Evolutionary conservation across 2,329 filamentous ascomycete genomes (phyloP).

Genomic region (Gnomoniopsis smithogilvyi): DNA sequence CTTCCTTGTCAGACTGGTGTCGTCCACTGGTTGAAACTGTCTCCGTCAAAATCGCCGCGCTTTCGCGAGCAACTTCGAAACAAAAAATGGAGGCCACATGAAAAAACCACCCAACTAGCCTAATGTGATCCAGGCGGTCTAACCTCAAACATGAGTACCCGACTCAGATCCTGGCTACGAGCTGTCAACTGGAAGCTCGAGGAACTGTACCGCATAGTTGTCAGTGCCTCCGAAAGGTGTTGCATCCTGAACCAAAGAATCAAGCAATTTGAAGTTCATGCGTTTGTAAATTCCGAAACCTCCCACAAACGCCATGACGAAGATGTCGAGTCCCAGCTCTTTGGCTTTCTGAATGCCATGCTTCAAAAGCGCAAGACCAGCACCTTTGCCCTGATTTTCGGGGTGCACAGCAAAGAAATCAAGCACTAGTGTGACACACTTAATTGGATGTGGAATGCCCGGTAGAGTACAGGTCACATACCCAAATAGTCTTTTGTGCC

Average conservation of each 20-base stretch:
- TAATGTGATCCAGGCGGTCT: no score
- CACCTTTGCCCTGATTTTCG: slow-evolving; percentile 19
- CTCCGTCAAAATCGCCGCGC: no score
- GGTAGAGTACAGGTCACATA: not conserved
- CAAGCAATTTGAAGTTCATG: slow-evolving; percentile 21
- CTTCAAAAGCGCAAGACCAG: slow-evolving; percentile 21
- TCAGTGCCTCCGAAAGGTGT: slow-evolving; percentile 22
- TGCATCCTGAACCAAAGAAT: slow-evolving; percentile 21
- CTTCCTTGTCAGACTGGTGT: no score
- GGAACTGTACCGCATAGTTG: slow-evolving; percentile 21
- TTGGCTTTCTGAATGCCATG: slow-evolving; percentile 21
- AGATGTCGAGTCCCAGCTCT: slow-evolving; percentile 23
- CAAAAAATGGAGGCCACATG: no score
- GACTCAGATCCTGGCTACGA: no score
- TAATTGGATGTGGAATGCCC: not conserved
- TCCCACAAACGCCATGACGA: slow-evolving; percentile 21
- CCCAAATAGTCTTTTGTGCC: slow-evolving; percentile 18
- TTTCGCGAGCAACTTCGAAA: no score
- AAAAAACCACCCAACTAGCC: no score
- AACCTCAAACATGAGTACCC: no score
- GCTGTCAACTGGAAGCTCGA: slow-evolving; percentile 18
- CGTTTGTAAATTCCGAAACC: slow-evolving; percentile 22
- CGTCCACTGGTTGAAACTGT: no score
- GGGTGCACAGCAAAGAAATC: slow-evolving; percentile 26
- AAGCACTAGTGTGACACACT: slow-evolving; percentile 16